Base-by-base conservation (phyloP, 2,329 filamentous ascomycete species). In the Tolypocladium paradoxum region DNA sequence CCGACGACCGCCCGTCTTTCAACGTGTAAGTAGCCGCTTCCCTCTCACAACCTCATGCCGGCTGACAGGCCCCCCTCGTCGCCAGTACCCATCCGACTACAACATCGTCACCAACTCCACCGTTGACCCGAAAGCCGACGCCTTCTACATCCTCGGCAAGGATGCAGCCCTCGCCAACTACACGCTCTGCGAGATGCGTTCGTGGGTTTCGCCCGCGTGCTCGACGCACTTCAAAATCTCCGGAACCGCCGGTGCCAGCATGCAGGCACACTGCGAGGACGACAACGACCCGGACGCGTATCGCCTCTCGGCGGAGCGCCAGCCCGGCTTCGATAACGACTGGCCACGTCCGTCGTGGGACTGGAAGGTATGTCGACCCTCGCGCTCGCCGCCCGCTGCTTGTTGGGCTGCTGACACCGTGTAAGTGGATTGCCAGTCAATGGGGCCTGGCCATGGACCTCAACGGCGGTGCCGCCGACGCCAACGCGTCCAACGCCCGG, bases 121-220 rank as follows among this genome's bases (percentile, higher is more conserved):
- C 2, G 2, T 69, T 62, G 4, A 70, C 2, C 18, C n/a, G 62
- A 46, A 34, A 0, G 57, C 61, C 6, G 75, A 82, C 50, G 72
- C 83, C 0, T 74, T 90, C 2, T 91, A 90, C 62, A 57, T 90
- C 0, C 73, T 93, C 1, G 81, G 76, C 1, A 82, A 84, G 53
- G 64, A 59, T 8, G 53, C 60, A 0, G 40, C 31, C 5, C 64
- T 66, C 7, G 64, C 61, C 0, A 73, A 80, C 33, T 90, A 85
- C 62, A 81, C 83, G 0, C 68, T 93, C 0, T 93, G 88, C 62
- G 74, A 84, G 43, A 65, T 91, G 16, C 77, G 79, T 24, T 85
- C 82, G 0, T 83, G 82, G 58, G 65, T 82, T 1, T 82, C 84
- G 0, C 75, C 83, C 0, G 71, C 77, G 14, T 93, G 88, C 65